Evolutionary conservation across 2,329 filamentous ascomycete species (phyloP).

Genomic region (Didymella pinodella): DNA sequence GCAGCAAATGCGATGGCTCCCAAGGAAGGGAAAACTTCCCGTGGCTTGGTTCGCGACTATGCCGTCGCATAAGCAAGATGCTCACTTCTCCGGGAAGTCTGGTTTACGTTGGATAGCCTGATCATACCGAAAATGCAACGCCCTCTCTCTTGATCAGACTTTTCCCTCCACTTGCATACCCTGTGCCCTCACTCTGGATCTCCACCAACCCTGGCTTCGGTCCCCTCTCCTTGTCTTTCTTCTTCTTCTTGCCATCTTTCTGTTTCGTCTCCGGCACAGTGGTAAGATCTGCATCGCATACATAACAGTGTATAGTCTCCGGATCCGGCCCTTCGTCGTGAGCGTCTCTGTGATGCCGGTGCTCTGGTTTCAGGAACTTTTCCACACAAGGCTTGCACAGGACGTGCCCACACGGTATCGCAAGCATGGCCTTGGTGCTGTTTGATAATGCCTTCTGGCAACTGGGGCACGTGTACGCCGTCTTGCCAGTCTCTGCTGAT

Average conservation of each 20-base stretch:
- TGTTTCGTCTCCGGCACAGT: constrained; percentile 37
- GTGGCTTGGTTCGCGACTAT: no score
- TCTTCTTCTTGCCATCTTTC: constrained; percentile 51
- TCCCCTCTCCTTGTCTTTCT: constrained; percentile 62
- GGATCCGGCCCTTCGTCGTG: constrained; percentile 65
- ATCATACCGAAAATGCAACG: constrained; percentile 69
- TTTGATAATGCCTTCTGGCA: constrained; percentile 87
- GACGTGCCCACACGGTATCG: constrained; percentile 90
- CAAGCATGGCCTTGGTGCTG: constrained; percentile 79
- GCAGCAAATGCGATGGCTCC: no score
- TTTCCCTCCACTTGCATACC: constrained; percentile 86
- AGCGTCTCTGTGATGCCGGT: constrained; percentile 53
- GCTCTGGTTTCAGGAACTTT: constrained; percentile 72
- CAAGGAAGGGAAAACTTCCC: no score
- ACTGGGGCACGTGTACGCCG: constrained; percentile 74
- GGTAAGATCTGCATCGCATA: constrained; percentile 83
- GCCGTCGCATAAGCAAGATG: no score
- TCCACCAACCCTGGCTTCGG: constrained; percentile 77
- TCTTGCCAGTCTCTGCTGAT: constrained; percentile 59
- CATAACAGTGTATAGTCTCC: constrained; percentile 74
- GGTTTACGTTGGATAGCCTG: no score
- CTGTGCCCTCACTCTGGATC: constrained; percentile 86
- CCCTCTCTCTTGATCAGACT: constrained; percentile 81
- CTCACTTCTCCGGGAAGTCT: no score
- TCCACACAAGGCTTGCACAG: constrained; percentile 84